Base-by-base conservation (phyloP, 2,329 filamentous ascomycete species). In the Pseudogymnoascus sp. region DNA sequence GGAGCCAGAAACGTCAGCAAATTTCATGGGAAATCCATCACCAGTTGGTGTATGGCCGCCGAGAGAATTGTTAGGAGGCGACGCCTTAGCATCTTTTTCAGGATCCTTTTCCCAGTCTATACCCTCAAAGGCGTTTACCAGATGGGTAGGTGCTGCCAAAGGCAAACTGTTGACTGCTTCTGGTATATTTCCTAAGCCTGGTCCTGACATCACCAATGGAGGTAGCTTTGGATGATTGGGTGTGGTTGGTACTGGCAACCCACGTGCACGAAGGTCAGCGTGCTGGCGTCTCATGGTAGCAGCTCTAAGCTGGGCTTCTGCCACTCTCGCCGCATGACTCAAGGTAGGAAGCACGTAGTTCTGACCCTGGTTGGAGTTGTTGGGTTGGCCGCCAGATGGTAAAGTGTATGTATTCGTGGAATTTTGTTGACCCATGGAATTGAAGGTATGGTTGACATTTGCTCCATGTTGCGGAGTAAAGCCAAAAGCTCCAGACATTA, bases 251-350 rank as follows among this genome's bases (percentile, higher is more conserved):
- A 56, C 50, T 33, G 50, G 29, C 16, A 56, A n/a, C 3, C 50
- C 50, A 56, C 50, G 50, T 56, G 50, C 50, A 33, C 50, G 50
- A 14, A 56, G 50, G 7, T 56, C 50, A 19, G 50, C 50, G 10
- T 56, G 50, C 50, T 56, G 50, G 50, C 50, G 50, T 56, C 50
- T 56, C 50, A 56, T 56, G 29, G 50, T 56, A 16, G 50, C 50
- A 21, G 50, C 50, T 33, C 50, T 56, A 56, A 56, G 50, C 50
- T 56, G 50, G 50, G 50, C 50, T 19, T 56, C 50, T 21, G 50
- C 50, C 13, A 56, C 50, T 56, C 29, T 56, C 4, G 50, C 26
- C 24, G n/a, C 50, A 56, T 56, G 50, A 14, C 29, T 56, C n/a
- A 56, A 19, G 16, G n/a, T 33, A 14, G 50, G 50, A 4, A 56